Conservation (phyloP, 139 green algal species). For the Microglena sp. region DNA sequence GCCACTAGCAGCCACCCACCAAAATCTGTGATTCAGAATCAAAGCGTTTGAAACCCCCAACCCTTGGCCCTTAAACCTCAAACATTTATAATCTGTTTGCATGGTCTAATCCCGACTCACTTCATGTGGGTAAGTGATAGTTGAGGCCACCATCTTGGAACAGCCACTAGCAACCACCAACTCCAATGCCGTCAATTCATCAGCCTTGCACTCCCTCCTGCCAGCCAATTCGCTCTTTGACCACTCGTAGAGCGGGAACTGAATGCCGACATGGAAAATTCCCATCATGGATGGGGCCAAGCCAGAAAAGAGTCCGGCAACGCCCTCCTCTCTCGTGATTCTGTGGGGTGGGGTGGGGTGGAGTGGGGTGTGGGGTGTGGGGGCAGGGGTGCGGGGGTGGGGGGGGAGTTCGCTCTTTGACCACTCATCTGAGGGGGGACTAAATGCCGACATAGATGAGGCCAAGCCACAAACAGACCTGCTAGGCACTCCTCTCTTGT, state of each 20-base stretch:
- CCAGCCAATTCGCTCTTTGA: not conserved
- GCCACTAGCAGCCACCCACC: too few species aligned
- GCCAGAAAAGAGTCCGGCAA: slow-evolving; percentile 82
- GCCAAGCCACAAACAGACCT: too few species aligned
- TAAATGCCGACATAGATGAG: too few species aligned
- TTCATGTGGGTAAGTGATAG: slow-evolving; percentile 94
- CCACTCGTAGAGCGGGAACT: slow-evolving; percentile 92
- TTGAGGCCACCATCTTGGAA: slow-evolving; percentile 93
- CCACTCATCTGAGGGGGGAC: too few species aligned
- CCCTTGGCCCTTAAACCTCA: slow-evolving; percentile 51
- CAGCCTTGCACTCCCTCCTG: not conserved
- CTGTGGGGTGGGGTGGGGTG: too few species aligned
- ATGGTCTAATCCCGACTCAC: slow-evolving; percentile 86
- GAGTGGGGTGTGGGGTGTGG: too few species aligned
- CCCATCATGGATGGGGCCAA: slow-evolving; percentile 79
- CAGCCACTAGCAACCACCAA: slow-evolving; percentile 70
- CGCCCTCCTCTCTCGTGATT: slow-evolving; percentile 79
- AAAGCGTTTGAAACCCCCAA: too few species aligned
- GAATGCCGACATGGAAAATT: slow-evolving; percentile 85
- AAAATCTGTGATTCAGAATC: too few species aligned
- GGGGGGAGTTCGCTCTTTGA: too few species aligned
- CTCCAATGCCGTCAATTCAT: slow-evolving; percentile 37
- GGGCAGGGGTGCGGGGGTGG: too few species aligned
- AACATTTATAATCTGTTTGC: too few species aligned
- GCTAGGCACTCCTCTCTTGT: too few species aligned